Conservation (phyloP, 2,329 filamentous ascomycete species). For the Claviceps sp. region DNA sequence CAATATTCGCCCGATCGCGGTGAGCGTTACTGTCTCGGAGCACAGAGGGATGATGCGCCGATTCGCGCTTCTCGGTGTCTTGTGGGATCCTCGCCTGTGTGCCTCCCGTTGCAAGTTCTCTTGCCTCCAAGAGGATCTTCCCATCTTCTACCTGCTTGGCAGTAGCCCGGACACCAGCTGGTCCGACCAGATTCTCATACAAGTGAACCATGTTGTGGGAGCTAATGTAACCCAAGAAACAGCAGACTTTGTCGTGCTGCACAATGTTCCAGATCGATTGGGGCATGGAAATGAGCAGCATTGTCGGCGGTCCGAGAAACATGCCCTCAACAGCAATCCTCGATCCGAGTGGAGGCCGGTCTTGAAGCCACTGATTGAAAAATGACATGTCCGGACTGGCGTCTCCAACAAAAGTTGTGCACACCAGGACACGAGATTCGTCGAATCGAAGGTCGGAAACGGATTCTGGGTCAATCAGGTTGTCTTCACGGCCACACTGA, state of each 20-base stretch:
- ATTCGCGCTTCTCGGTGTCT: constrained; percentile 16
- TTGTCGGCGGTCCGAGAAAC: constrained; percentile 53
- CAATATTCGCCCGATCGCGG: constrained; percentile 13
- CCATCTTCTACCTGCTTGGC: constrained; percentile 43
- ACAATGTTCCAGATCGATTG: constrained; percentile 49
- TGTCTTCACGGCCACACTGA: constrained; percentile 19
- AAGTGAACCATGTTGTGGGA: constrained; percentile 55
- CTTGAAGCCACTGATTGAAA: constrained; percentile 53
- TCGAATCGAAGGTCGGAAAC: constrained; percentile 46
- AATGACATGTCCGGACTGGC: constrained; percentile 52
- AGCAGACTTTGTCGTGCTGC: constrained; percentile 53
- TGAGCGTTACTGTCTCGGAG: constrained; percentile 12
- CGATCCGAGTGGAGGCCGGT: constrained; percentile 39
- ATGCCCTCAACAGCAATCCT: constrained; percentile 53
- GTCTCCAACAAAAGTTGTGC: constrained; percentile 53
- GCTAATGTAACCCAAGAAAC: constrained; percentile 50
- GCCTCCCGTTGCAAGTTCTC: constrained; percentile 27
- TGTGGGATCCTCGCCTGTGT: constrained; percentile 17
- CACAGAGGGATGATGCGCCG: constrained; percentile 11
- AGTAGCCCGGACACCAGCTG: constrained; percentile 29
- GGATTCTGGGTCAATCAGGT: constrained; percentile 32
- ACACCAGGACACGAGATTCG: constrained; percentile 49
- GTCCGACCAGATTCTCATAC: constrained; percentile 43
- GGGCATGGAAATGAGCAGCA: constrained; percentile 54
- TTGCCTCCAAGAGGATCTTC: constrained; percentile 40